Conservation (phyloP, 2,329 filamentous ascomycete species). For the Verticillium zaregamsianum region DNA sequence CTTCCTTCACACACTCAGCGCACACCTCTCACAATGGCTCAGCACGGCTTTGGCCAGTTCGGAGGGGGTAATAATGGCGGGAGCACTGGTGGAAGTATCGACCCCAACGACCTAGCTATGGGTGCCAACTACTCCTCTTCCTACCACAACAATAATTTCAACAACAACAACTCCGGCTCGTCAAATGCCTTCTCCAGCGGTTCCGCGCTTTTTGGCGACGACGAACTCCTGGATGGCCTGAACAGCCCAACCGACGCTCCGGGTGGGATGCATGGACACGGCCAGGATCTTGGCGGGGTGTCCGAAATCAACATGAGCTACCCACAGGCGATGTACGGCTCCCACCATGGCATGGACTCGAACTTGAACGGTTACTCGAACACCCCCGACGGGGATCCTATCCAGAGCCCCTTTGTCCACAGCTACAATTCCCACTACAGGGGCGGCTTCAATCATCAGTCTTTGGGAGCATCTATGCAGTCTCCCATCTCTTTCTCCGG, state of each 20-base stretch:
- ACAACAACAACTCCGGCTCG: constrained; percentile 52
- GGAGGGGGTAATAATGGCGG: constrained; percentile 48
- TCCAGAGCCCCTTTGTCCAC: constrained; percentile 83
- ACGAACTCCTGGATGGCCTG: constrained; percentile 78
- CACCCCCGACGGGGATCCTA: constrained; percentile 86
- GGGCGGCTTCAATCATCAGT: constrained; percentile 56
- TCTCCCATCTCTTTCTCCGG: constrained; percentile 47
- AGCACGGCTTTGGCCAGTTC: constrained; percentile 54
- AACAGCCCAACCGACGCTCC: constrained; percentile 51
- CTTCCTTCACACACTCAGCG: neutral
- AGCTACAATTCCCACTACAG: constrained; percentile 76
- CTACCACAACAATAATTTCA: constrained; percentile 51
- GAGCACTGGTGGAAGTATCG: constrained; percentile 50
- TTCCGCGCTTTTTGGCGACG: constrained; percentile 77
- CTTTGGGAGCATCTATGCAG: constrained; percentile 51
- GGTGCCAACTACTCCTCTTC: constrained; percentile 54
- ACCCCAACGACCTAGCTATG: constrained; percentile 83
- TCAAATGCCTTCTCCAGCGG: constrained; percentile 72
- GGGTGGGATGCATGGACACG: constrained; percentile 45
- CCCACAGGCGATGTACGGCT: constrained; percentile 46
- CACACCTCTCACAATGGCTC: constrained; percentile 40
- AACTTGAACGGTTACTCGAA: constrained; percentile 81
- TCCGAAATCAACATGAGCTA: constrained; percentile 55
- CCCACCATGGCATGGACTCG: constrained; percentile 59
- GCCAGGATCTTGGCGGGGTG: constrained; percentile 54